A percentile compares a stretch with the other conserved stretches of the same genome.
These are phyloP conservation scores for Gremmenia infestans DNA, from an alignment of 2,329 filamentous ascomycete species.

Conservation along the genomic window DNA sequence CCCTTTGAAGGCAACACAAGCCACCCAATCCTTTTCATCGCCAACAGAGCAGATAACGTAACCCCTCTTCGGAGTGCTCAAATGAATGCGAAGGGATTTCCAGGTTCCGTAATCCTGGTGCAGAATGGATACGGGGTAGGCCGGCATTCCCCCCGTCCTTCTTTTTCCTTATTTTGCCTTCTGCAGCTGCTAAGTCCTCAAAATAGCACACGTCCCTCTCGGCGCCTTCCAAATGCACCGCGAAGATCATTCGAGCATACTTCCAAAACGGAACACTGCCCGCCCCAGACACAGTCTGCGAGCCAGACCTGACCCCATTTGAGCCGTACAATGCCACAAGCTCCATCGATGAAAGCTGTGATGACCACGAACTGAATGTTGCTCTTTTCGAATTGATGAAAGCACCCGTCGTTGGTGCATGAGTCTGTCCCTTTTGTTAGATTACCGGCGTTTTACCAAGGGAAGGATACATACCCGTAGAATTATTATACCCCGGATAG, in stretches of 20 bases:
- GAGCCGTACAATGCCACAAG: conserved; percentile 9
- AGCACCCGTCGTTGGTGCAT: conserved; percentile 3
- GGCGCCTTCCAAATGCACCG: conserved; percentile 33
- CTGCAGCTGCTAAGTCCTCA: background rate
- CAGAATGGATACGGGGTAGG: conserved; percentile 49
- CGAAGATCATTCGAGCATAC: conserved; percentile 32
- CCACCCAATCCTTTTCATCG: conserved; percentile 35
- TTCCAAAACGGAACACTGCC: conserved; percentile 42
- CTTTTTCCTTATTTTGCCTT: background rate
- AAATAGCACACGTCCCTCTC: conserved; percentile 43
- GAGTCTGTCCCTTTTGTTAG: background rate
- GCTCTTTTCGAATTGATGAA: conserved; percentile 9
- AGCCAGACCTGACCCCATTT: conserved; percentile 42
- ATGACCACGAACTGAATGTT: conserved; percentile 3
- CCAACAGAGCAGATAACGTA: conserved; percentile 34
- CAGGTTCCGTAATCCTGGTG: conserved; percentile 41
- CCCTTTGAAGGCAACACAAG: conserved; percentile 32
- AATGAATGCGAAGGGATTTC: conserved; percentile 35
- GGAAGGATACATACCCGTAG: background rate
- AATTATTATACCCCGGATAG: background rate
- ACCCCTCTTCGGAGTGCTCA: conserved; percentile 31
- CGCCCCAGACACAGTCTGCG: conserved; percentile 39
- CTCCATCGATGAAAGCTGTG: background rate
- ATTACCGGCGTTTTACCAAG: background rate
- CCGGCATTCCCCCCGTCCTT: background rate